Percentiles rank a stretch among this genome's conserved stretches.
Conservation (phyloP, 345 rosid species). For the Dovyalis caffra region DNA sequence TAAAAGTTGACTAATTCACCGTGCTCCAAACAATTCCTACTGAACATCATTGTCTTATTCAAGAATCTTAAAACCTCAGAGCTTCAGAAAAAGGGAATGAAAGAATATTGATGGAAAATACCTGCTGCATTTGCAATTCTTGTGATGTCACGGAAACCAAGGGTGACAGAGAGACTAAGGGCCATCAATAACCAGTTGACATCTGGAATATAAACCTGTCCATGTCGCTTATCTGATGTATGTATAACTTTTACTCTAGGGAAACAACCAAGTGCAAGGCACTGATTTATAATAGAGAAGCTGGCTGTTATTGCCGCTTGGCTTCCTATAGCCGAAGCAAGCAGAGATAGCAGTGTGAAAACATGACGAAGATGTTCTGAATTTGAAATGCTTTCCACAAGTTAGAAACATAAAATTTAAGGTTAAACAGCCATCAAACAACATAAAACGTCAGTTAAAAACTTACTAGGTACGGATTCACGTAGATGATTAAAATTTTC, state of each 20-base stretch:
- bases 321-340: conserved; percentile 41
- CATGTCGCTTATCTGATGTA: conserved; percentile 48
- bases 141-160: conserved; percentile 40
- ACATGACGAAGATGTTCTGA: conserved; percentile 41
- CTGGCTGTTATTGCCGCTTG: conserved; percentile 60
- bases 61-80: not conserved
- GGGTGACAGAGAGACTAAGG: conserved; percentile 48
- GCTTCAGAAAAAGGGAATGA: not conserved
- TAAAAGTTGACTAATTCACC: not conserved
- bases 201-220: conserved; percentile 65
- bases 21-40: not conserved
- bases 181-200: conserved; percentile 58
- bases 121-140: conserved; percentile 54
- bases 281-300: conserved; percentile 65
- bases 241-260: conserved; percentile 62
- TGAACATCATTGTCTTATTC: not conserved
- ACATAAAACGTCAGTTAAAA: not conserved
- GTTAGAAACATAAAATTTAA: conserved; percentile 12
- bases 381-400: conserved; percentile 10
- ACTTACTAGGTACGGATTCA: conserved; percentile 45
- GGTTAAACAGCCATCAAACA: not conserved
- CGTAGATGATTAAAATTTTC: conserved; percentile 43
- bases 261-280: conserved; percentile 57
- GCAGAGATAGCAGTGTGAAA: conserved; percentile 41
- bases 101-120: conserved; percentile 2